These are phyloP conservation scores for Metschnikowia corniflorae DNA, from an alignment of 805 yeast genomes.

Conservation along the genomic window DNA sequence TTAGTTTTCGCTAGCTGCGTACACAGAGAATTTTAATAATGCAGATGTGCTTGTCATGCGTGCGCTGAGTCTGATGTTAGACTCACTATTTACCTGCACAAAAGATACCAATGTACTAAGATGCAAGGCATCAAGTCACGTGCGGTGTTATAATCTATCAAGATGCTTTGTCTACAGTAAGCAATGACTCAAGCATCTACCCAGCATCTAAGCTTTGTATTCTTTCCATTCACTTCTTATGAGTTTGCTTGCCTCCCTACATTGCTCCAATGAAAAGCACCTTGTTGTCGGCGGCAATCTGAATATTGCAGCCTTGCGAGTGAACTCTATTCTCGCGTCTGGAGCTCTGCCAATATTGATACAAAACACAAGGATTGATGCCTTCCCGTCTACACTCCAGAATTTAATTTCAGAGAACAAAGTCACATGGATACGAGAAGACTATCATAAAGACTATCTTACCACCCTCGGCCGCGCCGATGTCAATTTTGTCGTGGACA, in stretches of 20 bases:
- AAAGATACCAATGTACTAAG: neutral
- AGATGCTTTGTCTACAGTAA: neutral
- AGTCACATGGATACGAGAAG: slow-evolving; percentile 18
- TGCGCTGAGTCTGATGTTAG: no score
- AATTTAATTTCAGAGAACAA: slow-evolving; percentile 23
- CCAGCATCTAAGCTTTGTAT: neutral
- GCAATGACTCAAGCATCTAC: neutral
- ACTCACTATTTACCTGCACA: no score
- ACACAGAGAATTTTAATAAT: no score
- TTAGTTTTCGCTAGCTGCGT: no score
- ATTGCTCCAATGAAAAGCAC: slow-evolving; percentile 51
- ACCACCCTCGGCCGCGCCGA: slow-evolving; percentile 55
- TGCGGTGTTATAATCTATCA: slow-evolving; percentile 13
- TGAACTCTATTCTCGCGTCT: slow-evolving; percentile 43
- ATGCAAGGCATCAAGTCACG: slow-evolving; percentile 13
- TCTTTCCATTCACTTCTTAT: neutral
- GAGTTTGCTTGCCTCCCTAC: slow-evolving; percentile 18
- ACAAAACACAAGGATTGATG: slow-evolving; percentile 28
- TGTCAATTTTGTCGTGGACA: slow-evolving; percentile 66
- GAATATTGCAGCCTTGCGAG: slow-evolving; percentile 45
- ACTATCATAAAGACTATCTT: slow-evolving; percentile 44
- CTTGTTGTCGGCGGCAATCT: slow-evolving; percentile 51
- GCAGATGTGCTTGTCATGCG: no score
- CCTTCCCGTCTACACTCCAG: slow-evolving; percentile 24
- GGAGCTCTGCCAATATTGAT: slow-evolving; percentile 56